Evolutionary conservation across 108 stramenopile species (phyloP), one percentile per base, ranked within the genome.

Genomic region (Nitzschia sp.): DNA sequence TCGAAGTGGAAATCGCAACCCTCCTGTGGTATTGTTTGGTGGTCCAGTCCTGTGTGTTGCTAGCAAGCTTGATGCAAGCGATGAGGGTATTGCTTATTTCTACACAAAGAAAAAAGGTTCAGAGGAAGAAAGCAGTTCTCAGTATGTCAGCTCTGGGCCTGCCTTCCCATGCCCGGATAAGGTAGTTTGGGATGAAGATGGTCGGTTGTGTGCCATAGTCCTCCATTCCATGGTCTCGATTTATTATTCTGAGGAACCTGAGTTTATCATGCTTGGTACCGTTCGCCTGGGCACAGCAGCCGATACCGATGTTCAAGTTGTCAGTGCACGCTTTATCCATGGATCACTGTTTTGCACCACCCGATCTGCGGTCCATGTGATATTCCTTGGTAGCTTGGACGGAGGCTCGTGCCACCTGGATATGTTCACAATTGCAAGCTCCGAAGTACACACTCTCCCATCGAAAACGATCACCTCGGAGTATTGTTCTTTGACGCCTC

Each of bases 121-220:
- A 26, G 59, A 75, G 15, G 88, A 84, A 56, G 82, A 83, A 24
- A 70, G 76, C 46, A 87, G 83, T 7, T 61, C 83, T 21, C 53
- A 69, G 0, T 90, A 85, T 48, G 65, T 63, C 51, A 72, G 88
- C 22, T 75, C 87, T 29, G 92, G 92, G 21, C 86, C 92, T 7
- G 73, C 86, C 8, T 67, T 93, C 12, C 89, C 92, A 3, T 93
- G 75, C 55, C 92, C 92, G 11, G 86, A 90, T 52, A 65, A 88
- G 66, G 83, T 88, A 41, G 75, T 70, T 10, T 93, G 92, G 92
- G 89, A 93, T 61, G 89, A 89, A 20, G 86, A 87, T 54, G 89
- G 89, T 44, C 54, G 60, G 39, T 67, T 93, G 24, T 93, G 92
- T 54, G 87, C 87, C 10, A 63, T 90, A 24, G 64, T 83, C 0